phyloP scores from a whole-genome alignment of 345 rosid genomes.

The Murraya koenigii region DNA sequence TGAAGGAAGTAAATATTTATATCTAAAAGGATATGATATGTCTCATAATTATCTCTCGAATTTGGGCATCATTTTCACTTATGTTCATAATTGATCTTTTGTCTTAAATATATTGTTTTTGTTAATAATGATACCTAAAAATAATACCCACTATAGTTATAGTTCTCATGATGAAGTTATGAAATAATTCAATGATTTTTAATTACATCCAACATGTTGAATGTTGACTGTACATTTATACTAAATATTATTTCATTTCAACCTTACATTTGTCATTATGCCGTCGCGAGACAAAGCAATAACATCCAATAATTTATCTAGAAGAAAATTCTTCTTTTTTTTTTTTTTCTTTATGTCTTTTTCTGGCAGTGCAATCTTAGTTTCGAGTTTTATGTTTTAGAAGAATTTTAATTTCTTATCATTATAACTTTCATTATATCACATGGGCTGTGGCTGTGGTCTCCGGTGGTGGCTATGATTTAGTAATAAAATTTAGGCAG shows the following conservation, averaged over 20 bases:
- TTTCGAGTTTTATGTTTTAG: not conserved
- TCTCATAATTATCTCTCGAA: no score
- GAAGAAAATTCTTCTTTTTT: not conserved
- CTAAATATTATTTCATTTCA: not conserved
- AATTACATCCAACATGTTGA: not conserved
- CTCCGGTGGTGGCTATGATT: not conserved
- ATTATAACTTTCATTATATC: not conserved
- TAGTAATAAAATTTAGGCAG: not conserved
- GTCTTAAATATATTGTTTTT: not conserved
- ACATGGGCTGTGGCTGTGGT: not conserved
- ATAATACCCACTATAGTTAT: not conserved
- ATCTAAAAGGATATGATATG: no score
- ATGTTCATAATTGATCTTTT: no score
- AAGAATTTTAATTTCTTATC: no score
- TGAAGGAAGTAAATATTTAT: no score
- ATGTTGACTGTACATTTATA: not conserved
- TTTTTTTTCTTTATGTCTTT: not conserved
- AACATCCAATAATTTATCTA: not conserved
- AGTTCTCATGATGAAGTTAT: not conserved
- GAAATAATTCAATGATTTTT: not conserved
- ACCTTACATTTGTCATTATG: not conserved
- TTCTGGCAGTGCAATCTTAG: not conserved
- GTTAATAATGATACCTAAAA: not conserved
- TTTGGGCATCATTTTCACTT: no score
- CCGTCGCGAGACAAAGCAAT: not conserved